Evolutionary conservation across 2,329 filamentous ascomycete species (phyloP), one percentile per base, ranked within the genome.

Genomic region (Torrubiellomyces zombiae): DNA sequence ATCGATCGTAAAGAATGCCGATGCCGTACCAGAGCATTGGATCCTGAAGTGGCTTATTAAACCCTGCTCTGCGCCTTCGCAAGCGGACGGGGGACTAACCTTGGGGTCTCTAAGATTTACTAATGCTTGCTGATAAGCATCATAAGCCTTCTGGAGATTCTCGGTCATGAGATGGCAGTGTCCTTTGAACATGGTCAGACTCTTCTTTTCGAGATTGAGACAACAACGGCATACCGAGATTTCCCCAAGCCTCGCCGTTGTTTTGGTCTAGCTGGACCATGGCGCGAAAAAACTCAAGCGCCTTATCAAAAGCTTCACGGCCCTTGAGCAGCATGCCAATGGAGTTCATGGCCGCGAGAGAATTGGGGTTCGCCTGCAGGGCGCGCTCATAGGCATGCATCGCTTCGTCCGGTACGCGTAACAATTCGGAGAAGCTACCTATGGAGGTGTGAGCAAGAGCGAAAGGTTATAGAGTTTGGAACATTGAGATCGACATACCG

Each of bases 101-200:
- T 94, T 95, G 2, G 86, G 85, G 47, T 94, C 86, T 24, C 77
- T 72, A 20, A 98, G 61, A 50, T 95, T 86, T 34, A 94, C 86
- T 6, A 95, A 58, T 5, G 89, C 89, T 47, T 91, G 82, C 48
- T 98, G 89, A 47, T 98, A 98, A 1, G 89, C 85, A 16, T 81
- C 80, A 44, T 98, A 98, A 1, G 89, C 89, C 45, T 95, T 83
- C 53, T 95, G 89, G 17, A 95, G 56, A 43, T 94, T 86, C 44
- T 98, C 89, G 69, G 93, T 92, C 89, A 98, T 98, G 14, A 98
- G 63, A 47, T 86, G 92, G 55, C 89, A 95, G 50, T 95, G 89
- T n/a, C 89, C 82, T 86, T 38, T 39, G 27, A 42, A 32, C 23
- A 27, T 26, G 16, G 25, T 25, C 18, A 32, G 20, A 25, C n/a